Evolutionary conservation across 140 eudicot species (phyloP).

Genomic region (Ambrosia hybrid): DNA sequence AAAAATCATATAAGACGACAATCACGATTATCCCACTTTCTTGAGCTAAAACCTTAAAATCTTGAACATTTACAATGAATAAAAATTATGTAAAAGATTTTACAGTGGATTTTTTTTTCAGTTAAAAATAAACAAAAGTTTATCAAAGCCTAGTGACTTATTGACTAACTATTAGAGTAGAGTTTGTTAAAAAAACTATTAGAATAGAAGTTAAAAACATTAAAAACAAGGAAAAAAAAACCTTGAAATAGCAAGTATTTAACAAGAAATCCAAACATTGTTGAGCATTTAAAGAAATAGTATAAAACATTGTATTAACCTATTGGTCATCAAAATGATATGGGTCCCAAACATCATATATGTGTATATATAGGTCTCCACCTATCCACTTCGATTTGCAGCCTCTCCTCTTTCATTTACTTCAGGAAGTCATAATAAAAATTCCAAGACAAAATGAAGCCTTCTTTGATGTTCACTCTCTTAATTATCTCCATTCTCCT

Average conservation of each 20-base stretch:
- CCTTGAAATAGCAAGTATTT: background rate
- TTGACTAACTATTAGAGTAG: background rate
- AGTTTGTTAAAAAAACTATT: background rate
- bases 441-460: conserved; percentile 36
- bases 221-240: background rate
- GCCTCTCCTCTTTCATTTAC: conserved; percentile 13
- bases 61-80: background rate
- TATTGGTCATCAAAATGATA: conserved; percentile 24
- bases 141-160: background rate
- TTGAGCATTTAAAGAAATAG: conserved; percentile 13
- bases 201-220: no score
- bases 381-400: conserved; percentile 14
- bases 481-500: conserved; percentile 42
- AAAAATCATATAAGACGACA: background rate
- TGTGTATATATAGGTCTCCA: conserved; percentile 24
- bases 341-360: conserved; percentile 28
- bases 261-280: background rate
- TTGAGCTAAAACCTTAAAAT: background rate
- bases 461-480: conserved; percentile 35
- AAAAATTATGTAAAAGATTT: background rate
- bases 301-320: conserved; percentile 13
- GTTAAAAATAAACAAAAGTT: background rate
- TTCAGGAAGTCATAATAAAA: background rate
- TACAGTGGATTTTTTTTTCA: background rate
- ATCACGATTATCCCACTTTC: background rate